phyloP scores from a whole-genome alignment of 2,329 filamentous ascomycete species.

The Alternaria triticimaculans region DNA sequence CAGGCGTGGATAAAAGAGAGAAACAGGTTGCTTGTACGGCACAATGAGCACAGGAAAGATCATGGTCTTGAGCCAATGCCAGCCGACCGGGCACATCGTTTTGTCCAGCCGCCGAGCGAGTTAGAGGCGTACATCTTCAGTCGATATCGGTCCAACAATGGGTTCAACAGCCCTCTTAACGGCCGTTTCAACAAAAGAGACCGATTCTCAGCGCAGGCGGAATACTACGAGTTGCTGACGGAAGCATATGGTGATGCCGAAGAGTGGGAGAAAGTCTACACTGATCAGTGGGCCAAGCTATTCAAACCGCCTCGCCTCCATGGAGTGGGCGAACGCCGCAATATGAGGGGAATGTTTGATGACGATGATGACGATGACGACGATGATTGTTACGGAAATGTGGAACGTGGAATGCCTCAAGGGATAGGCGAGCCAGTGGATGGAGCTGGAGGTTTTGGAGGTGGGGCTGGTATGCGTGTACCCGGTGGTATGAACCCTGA shows the following conservation, averaged over 20 bases:
- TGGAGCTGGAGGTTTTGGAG: not conserved
- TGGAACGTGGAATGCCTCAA: not conserved
- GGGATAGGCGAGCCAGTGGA: not conserved
- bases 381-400: not conserved
- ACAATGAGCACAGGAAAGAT: not conserved
- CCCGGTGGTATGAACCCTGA: not conserved
- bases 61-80: not conserved
- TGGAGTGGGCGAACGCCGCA: not conserved
- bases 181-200: not conserved
- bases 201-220: not conserved
- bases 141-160: not conserved
- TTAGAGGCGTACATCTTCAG: not conserved
- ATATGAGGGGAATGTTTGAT: not conserved
- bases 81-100: not conserved
- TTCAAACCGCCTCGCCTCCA: not conserved
- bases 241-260: not conserved
- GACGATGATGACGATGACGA: not conserved
- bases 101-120: not conserved
- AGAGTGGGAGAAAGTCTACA: not conserved
- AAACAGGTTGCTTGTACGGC: not conserved
- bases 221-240: not conserved
- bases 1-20: not conserved
- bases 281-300: not conserved
- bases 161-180: not conserved
- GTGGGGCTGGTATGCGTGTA: not conserved